A percentile compares a stretch with the other conserved stretches of the same genome.
Evolutionary conservation across 495 filamentous ascomycete species (phyloP).

Genomic region (Xylaria venustula): DNA sequence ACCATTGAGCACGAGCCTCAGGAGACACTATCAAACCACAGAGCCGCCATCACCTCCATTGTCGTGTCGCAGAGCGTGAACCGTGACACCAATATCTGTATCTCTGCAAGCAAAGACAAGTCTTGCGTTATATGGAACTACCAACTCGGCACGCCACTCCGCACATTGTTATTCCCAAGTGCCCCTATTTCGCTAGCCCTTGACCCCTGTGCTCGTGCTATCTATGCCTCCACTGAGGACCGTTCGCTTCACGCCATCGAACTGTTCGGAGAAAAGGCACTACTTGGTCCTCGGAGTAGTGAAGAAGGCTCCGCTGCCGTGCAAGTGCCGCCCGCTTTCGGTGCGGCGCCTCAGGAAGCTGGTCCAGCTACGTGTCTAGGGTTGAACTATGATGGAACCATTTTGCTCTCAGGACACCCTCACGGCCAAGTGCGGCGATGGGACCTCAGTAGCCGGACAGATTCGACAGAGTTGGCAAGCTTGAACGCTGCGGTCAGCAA

Average conservation of each 20-base stretch:
- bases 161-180: constrained; percentile 76
- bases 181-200: constrained; percentile 69
- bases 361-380: constrained; percentile 62
- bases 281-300: constrained; percentile 55
- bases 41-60: constrained; percentile 72
- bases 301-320: constrained; percentile 49
- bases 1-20: constrained; percentile 54
- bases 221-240: constrained; percentile 81
- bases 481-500: constrained; percentile 79
- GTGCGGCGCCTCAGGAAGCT: constrained; percentile 56
- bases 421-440: constrained; percentile 76
- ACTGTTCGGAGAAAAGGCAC: constrained; percentile 59
- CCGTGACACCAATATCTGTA: constrained; percentile 64
- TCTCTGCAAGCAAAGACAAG: constrained; percentile 77
- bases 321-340: constrained; percentile 62
- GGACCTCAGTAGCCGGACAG: constrained; percentile 69
- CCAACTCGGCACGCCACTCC: constrained; percentile 66
- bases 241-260: constrained; percentile 79
- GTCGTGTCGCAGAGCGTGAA: constrained; percentile 64
- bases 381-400: constrained; percentile 79
- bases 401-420: constrained; percentile 75
- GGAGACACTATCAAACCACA: constrained; percentile 73
- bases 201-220: constrained; percentile 79
- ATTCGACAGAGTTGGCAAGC: constrained; percentile 60
- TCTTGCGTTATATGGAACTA: constrained; percentile 90